These are phyloP conservation scores for Suillus alpinus DNA, from an alignment of 768 basidiomycete species.

Conservation along the genomic window DNA sequence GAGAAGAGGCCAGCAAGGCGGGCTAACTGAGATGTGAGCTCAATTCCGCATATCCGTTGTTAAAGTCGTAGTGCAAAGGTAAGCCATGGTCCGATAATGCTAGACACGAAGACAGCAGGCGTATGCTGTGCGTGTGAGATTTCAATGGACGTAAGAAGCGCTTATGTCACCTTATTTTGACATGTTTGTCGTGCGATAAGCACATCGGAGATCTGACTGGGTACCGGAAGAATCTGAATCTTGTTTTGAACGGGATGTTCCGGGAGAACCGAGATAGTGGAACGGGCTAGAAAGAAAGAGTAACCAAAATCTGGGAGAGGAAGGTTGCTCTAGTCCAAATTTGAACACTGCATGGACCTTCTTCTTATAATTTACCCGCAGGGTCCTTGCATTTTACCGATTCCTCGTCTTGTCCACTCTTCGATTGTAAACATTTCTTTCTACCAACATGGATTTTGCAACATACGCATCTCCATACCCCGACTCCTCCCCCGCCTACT, in stretches of 20 bases:
- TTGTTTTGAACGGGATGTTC: conserved; percentile 29
- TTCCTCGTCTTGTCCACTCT: conserved; percentile 14
- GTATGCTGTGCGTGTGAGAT: conserved; percentile 38
- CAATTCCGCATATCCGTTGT: conserved; percentile 14
- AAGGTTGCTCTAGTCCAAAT: conserved; percentile 21
- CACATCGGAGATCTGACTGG: conserved; percentile 27
- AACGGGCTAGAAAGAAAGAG: conserved; percentile 34
- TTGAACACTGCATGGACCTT: conserved; percentile 30
- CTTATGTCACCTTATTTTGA: conserved; percentile 27
- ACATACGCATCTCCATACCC: conserved; percentile 41
- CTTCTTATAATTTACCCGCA: conserved; percentile 31
- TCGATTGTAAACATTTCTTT: background rate
- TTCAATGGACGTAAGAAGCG: conserved; percentile 26
- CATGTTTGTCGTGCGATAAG: conserved; percentile 14
- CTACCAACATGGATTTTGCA: conserved; percentile 52
- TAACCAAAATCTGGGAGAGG: conserved; percentile 37
- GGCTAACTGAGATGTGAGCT: conserved; percentile 15
- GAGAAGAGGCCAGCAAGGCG: background rate
- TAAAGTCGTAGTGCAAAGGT: no score
- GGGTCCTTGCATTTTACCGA: conserved; percentile 11
- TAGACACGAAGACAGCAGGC: conserved; percentile 10
- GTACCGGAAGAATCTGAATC: conserved; percentile 19
- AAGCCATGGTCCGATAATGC: no score
- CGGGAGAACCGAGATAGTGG: conserved; percentile 29
- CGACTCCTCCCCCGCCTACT: conserved; percentile 40